Conservation (phyloP, 306 rosid genomes). For the Citrullus colocynthis region DNA sequence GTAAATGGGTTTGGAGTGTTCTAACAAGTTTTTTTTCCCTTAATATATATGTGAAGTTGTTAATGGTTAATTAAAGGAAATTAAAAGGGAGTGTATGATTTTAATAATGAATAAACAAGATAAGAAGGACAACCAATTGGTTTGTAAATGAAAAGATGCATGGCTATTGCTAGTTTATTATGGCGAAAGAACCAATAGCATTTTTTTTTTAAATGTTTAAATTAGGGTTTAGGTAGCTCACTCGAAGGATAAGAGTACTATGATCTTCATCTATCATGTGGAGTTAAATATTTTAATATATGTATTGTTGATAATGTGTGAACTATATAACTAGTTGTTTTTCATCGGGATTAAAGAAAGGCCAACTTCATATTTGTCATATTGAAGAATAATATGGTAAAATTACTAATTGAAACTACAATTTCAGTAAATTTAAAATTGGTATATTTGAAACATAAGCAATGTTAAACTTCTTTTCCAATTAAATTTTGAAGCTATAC, state of each 20-base stretch:
- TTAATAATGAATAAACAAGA: conserved; percentile 22
- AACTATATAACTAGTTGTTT: too few relatives aligned
- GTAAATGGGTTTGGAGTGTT: not conserved
- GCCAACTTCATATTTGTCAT: too few relatives aligned
- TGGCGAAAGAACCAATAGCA: conserved; percentile 13
- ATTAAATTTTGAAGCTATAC: too few relatives aligned
- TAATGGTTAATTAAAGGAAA: conserved; percentile 9
- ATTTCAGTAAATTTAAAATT: too few relatives aligned
- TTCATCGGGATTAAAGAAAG: too few relatives aligned
- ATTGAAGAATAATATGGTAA: too few relatives aligned
- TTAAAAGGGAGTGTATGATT: conserved; percentile 23
- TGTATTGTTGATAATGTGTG: not conserved
- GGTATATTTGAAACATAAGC: too few relatives aligned
- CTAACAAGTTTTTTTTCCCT: not conserved
- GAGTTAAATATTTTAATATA: not conserved
- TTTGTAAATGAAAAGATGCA: conserved; percentile 51
- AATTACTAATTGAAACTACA: too few relatives aligned
- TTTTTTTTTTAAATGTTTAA: conserved; percentile 18
- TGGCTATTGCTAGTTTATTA: not conserved
- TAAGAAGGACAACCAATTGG: conserved; percentile 8
- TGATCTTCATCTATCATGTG: not conserved
- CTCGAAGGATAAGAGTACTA: conserved; percentile 20
- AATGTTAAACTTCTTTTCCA: too few relatives aligned
- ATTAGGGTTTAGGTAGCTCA: conserved; percentile 37
- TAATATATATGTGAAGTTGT: conserved; percentile 12